Base-by-base conservation (phyloP, 1,284 basidiomycete genomes). In the Macrocybe sp. region DNA sequence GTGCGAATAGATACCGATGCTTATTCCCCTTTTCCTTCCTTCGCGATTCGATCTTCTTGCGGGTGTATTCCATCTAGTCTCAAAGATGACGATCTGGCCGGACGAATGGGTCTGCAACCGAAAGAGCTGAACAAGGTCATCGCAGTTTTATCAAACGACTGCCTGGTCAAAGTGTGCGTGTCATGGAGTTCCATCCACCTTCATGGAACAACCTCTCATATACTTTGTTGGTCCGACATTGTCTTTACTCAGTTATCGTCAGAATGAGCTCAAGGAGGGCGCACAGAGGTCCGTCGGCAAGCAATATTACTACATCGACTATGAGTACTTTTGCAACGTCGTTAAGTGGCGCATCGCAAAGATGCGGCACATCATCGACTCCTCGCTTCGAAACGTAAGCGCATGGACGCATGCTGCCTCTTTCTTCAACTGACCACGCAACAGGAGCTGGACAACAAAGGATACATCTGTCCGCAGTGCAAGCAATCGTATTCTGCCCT, bases 311-410 rank as follows among this genome's bases (percentile, higher is more conserved):
- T 98, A 92, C 69, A 89, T 99, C 62, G 89, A 99, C 72, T 96
- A 94, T 66, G 86, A 92, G 58, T 82, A 88, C 61, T 96, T 97
- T 62, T 92, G 92, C 68, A 94, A 99, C 64, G 93, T 98, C 42
- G 90, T 96, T 63, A 97, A 98, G 67, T 99, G 96, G 91, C 79
- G 94, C 34, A 84, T 99, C 51, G 90, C 92, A n/a, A 89, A 91
- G 62, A 97, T 99, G 86, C 81, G 89, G 54, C 79, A 86, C 52
- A 81, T 83, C 48, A 94, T 99, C 55, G 95, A 99, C 63, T 83
- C 87, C 37, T 84, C 85, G 48, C 72, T 94, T 53, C 85, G 89
- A 56, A 92, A 94, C 66, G 89, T 89, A 47, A 44, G 77, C 68
- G 22, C 14, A 29, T 42, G 31, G 16, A 33, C 36, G 7, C 44